Evolutionary conservation across 257 asterid species (phyloP).

Genomic region (Solanum chiquidenum): DNA sequence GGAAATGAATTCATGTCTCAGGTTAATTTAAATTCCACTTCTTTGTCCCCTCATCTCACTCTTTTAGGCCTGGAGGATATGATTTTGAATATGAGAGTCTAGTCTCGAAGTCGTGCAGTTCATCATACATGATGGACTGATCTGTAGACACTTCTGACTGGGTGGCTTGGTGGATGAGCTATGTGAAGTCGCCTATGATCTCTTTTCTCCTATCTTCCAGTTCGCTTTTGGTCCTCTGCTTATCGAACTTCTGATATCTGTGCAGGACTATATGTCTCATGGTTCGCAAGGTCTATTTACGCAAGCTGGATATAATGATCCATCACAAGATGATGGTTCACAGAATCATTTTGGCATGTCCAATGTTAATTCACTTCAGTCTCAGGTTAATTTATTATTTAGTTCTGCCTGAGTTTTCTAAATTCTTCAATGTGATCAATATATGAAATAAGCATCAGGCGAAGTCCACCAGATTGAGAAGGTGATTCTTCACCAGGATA

Average conservation of each 20-base stretch:
- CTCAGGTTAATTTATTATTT: conserved; percentile 46
- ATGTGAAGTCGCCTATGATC: neutral
- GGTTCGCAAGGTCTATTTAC: conserved; percentile 91
- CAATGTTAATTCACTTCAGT: conserved; percentile 61
- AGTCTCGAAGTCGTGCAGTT: neutral
- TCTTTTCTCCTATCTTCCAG: neutral
- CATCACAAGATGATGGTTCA: conserved; percentile 78
- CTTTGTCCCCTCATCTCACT: neutral
- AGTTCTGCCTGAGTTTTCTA: neutral
- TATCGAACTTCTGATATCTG: neutral
- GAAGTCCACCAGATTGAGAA: neutral
- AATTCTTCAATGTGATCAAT: neutral
- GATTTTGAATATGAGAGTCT: neutral
- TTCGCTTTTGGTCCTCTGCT: neutral
- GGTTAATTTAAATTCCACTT: conserved; percentile 26
- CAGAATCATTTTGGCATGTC: conserved; percentile 66
- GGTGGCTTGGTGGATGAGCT: neutral
- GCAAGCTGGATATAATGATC: conserved; percentile 75
- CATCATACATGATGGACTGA: neutral
- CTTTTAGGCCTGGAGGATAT: neutral
- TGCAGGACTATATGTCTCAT: conserved; percentile 87
- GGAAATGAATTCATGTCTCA: conserved; percentile 99
- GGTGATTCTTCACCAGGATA: neutral
- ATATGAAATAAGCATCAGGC: neutral
- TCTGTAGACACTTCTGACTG: neutral